A percentile compares a stretch with the other conserved stretches of the same genome.
Evolutionary conservation across 768 basidiomycete genomes (phyloP).

Genomic region (Suillus alpinus): DNA sequence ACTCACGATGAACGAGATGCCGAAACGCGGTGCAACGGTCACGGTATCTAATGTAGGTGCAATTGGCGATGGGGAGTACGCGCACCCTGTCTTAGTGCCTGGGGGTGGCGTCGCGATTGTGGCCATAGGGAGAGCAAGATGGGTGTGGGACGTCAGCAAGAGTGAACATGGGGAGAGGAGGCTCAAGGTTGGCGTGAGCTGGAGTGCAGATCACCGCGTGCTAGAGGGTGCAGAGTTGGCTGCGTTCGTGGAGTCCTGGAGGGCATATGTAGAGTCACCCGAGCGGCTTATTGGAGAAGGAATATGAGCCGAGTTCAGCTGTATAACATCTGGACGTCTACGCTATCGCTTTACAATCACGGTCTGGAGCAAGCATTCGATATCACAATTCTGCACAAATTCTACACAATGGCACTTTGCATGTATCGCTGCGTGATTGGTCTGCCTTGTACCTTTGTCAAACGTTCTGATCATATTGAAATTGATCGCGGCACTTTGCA

Average conservation of each 20-base stretch:
- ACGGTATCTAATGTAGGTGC: conserved; percentile 83
- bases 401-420: neutral
- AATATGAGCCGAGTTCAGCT: conserved; percentile 23
- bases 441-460: neutral
- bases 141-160: conserved; percentile 66
- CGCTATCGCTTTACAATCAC: neutral
- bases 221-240: conserved; percentile 89
- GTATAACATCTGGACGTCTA: neutral
- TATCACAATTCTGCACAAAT: neutral
- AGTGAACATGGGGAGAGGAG: conserved; percentile 42
- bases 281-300: conserved; percentile 60
- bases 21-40: conserved; percentile 71
- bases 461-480: neutral
- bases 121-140: conserved; percentile 73
- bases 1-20: conserved; percentile 68
- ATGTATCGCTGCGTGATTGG: neutral
- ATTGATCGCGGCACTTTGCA: neutral
- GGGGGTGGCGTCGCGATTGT: conserved; percentile 87
- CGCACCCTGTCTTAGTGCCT: conserved; percentile 73
- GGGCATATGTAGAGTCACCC: conserved; percentile 74
- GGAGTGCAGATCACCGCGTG: conserved; percentile 85
- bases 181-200: conserved; percentile 65
- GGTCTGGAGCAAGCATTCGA: neutral
- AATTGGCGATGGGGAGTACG: conserved; percentile 68
- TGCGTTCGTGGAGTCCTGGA: conserved; percentile 86